Percentiles rank a stretch among this genome's conserved stretches.
Conservation (phyloP, 768 basidiomycete species). For the Boletus rubroflammeus region DNA sequence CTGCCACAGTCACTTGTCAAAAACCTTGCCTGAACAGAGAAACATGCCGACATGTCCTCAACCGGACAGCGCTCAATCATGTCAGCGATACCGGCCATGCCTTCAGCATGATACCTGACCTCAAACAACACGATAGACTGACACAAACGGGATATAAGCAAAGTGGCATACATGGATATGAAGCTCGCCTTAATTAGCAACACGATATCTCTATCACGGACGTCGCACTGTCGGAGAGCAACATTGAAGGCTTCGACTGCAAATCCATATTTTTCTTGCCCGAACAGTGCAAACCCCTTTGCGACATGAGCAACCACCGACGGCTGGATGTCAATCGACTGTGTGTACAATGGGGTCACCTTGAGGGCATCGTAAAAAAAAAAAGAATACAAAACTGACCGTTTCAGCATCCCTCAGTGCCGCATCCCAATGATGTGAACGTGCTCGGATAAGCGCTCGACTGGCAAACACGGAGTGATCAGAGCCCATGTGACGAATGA, state of each 20-base stretch:
- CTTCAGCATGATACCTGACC: conserved; percentile 7
- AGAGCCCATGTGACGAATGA: not conserved
- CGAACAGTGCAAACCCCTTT: conserved; percentile 9
- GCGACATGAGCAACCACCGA: conserved; percentile 8
- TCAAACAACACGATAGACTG: conserved; percentile 9
- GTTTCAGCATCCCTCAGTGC: conserved; percentile 10
- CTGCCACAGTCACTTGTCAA: not conserved
- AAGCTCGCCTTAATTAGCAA: conserved; percentile 1
- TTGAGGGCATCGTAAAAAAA: not conserved
- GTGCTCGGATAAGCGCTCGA: conserved; percentile 7
- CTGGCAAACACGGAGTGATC: conserved; percentile 3
- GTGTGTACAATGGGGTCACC: not conserved
- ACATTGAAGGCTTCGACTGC: conserved; percentile 3
- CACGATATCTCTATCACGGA: conserved; percentile 1
- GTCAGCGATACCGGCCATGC: conserved; percentile 9
- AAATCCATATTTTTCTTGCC: conserved; percentile 3
- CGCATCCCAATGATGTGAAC: conserved; percentile 1
- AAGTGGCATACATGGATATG: no score
- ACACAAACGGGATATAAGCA: not conserved
- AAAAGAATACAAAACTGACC: not conserved
- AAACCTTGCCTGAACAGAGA: conserved; percentile 5
- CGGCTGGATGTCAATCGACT: conserved; percentile 11
- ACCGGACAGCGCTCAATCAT: conserved; percentile 1
- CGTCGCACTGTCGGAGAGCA: conserved; percentile 9
- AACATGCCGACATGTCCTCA: not conserved